Conservation (phyloP, 441 rosid species). For the Metrosideros polymorpha region DNA sequence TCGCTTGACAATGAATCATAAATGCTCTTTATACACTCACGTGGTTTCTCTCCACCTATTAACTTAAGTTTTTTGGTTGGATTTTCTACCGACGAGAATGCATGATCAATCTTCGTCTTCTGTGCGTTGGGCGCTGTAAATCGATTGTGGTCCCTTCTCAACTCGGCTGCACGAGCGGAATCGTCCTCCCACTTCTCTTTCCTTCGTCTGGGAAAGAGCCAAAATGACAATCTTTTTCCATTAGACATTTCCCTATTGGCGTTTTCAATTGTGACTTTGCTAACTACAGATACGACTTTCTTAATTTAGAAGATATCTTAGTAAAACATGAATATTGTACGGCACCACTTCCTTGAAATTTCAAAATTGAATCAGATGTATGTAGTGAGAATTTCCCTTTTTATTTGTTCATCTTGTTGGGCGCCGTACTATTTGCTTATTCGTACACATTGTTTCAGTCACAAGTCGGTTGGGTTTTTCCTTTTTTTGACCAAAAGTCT, state of each 20-base stretch:
- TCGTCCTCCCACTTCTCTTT: background rate
- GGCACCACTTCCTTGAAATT: background rate
- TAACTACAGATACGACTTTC: background rate
- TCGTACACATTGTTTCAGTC: background rate
- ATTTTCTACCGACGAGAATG: too few relatives aligned
- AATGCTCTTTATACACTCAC: too few relatives aligned
- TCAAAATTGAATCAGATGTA: background rate
- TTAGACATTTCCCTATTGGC: background rate
- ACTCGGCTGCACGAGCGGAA: too few relatives aligned
- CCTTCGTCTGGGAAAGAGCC: too few relatives aligned
- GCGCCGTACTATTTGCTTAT: background rate
- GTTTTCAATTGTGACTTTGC: background rate
- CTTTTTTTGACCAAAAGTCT: too few relatives aligned
- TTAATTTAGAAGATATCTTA: background rate
- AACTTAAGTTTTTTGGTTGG: too few relatives aligned
- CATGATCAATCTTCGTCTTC: background rate
- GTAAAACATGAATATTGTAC: background rate
- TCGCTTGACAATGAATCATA: too few relatives aligned
- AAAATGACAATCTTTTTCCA: background rate
- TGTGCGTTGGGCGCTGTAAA: background rate
- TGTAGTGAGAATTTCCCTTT: background rate
- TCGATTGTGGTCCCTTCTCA: background rate
- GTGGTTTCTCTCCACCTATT: too few relatives aligned
- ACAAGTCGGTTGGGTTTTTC: too few relatives aligned
- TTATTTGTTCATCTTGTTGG: background rate